Conservation (phyloP, 768 basidiomycete species). For the Lactarius quietus region DNA sequence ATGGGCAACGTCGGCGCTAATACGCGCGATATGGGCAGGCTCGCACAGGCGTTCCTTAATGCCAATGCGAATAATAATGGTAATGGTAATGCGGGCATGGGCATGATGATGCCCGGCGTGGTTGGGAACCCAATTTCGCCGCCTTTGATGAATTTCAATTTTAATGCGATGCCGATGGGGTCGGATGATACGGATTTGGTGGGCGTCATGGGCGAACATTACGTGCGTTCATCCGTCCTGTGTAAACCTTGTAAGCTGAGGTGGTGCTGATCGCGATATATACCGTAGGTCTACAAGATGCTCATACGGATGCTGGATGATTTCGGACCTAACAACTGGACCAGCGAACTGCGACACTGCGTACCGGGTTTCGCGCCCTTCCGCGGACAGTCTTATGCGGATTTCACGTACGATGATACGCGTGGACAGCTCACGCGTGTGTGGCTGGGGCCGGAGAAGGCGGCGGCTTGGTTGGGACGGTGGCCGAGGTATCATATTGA, state of each 20-base stretch:
- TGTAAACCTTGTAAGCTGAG: no score
- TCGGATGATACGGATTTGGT: conserved; percentile 18
- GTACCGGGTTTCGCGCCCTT: conserved; percentile 26
- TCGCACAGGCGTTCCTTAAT: not conserved
- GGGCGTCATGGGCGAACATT: conserved; percentile 27
- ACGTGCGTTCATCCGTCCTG: conserved; percentile 14
- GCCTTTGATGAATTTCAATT: conserved; percentile 6
- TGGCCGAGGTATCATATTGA: conserved; percentile 33
- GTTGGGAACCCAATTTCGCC: not conserved
- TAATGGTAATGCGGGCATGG: not conserved
- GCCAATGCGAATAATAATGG: no score
- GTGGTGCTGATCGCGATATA: not conserved
- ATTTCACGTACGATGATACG: conserved; percentile 30
- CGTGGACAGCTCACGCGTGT: conserved; percentile 27
- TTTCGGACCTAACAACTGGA: conserved; percentile 31
- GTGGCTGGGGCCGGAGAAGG: conserved; percentile 23
- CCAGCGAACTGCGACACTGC: conserved; percentile 28
- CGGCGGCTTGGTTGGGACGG: conserved; percentile 21
- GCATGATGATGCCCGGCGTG: not conserved
- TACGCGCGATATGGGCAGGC: conserved; percentile 1
- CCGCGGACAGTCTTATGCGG: conserved; percentile 22
- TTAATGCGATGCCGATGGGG: not conserved
- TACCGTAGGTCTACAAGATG: conserved; percentile 27
- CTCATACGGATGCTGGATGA: conserved; percentile 20
- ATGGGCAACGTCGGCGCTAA: no score